Conservation (phyloP, 352 stramenopile species). For the Phytophthora idaei region DNA sequence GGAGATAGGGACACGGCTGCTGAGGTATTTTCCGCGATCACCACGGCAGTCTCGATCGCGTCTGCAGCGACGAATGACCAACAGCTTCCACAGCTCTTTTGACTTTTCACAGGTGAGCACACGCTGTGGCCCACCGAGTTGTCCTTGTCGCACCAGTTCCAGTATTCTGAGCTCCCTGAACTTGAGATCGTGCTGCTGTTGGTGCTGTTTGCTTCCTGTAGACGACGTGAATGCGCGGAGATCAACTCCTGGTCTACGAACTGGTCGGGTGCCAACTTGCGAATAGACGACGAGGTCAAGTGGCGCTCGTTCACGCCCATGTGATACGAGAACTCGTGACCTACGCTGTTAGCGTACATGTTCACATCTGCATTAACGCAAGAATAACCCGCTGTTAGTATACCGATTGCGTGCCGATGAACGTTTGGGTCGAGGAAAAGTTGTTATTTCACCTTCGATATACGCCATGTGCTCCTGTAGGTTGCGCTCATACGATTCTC, state of each 20-base stretch:
- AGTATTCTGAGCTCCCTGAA: slow-evolving; percentile 31
- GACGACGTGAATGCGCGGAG: slow-evolving; percentile 30
- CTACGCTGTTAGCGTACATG: slow-evolving; percentile 56
- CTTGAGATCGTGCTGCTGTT: slow-evolving; percentile 30
- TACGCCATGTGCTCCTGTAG: slow-evolving; percentile 76
- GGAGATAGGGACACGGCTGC: slow-evolving; percentile 70
- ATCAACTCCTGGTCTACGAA: slow-evolving; percentile 70
- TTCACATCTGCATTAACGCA: slow-evolving; percentile 53
- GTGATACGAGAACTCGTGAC: slow-evolving; percentile 69
- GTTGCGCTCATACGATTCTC: slow-evolving; percentile 45
- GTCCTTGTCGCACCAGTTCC: slow-evolving; percentile 76
- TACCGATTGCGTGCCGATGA: background rate
- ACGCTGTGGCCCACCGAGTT: slow-evolving; percentile 67
- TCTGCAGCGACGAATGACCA: slow-evolving; percentile 84
- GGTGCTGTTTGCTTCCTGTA: slow-evolving; percentile 33
- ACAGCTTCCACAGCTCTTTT: slow-evolving; percentile 82
- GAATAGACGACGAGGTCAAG: slow-evolving; percentile 41
- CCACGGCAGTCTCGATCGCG: slow-evolving; percentile 80
- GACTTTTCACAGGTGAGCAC: slow-evolving; percentile 78
- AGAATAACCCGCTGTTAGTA: slow-evolving; percentile 9
- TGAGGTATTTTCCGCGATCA: slow-evolving; percentile 62
- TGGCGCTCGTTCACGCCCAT: slow-evolving; percentile 78
- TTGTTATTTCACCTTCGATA: slow-evolving; percentile 61
- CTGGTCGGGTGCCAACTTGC: slow-evolving; percentile 46
- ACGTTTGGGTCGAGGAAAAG: background rate